phyloP scores from a whole-genome alignment of 2,329 filamentous ascomycete species.

The Trichoderma lentiforme region DNA sequence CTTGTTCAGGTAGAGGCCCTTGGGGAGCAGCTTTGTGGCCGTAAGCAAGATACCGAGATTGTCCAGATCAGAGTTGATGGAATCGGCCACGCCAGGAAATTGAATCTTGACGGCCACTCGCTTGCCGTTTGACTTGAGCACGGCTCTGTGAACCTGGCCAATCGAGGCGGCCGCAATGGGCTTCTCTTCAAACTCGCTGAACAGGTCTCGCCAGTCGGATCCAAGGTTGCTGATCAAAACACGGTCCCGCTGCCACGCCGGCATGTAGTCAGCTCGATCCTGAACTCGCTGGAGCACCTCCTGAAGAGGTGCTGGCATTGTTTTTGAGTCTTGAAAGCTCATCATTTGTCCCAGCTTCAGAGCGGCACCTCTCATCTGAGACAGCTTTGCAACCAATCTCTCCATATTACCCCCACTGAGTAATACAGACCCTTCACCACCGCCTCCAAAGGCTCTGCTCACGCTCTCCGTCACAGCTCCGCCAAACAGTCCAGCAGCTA shows the following conservation, averaged over 20 bases:
- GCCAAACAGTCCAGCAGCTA: constrained; percentile 93
- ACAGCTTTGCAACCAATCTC: constrained; percentile 85
- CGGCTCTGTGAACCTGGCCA: constrained; percentile 88
- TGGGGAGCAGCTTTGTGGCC: constrained; percentile 84
- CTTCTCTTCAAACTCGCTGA: constrained; percentile 79
- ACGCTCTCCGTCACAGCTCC: constrained; percentile 84
- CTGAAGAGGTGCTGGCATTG: constrained; percentile 83
- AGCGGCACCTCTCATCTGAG: constrained; percentile 94
- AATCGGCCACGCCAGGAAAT: constrained; percentile 92
- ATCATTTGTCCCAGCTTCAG: constrained; percentile 97
- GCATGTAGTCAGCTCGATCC: constrained; percentile 98
- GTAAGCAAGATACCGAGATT: constrained; percentile 89
- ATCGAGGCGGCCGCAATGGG: constrained; percentile 96
- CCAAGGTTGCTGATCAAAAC: constrained; percentile 80
- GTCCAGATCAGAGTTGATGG: constrained; percentile 93
- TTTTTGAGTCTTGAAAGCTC: constrained; percentile 95
- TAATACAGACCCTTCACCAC: constrained; percentile 70
- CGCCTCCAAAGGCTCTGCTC: constrained; percentile 71
- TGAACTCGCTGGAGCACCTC: constrained; percentile 91
- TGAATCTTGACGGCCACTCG: constrained; percentile 94
- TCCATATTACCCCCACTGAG: constrained; percentile 91
- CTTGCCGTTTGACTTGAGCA: constrained; percentile 69
- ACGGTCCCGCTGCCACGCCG: constrained; percentile 82
- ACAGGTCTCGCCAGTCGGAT: constrained; percentile 78
- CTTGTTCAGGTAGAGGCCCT: constrained; percentile 90